Base-by-base conservation (phyloP, 176 grass and related monocot species). In the Thinopyrum elongatum region DNA sequence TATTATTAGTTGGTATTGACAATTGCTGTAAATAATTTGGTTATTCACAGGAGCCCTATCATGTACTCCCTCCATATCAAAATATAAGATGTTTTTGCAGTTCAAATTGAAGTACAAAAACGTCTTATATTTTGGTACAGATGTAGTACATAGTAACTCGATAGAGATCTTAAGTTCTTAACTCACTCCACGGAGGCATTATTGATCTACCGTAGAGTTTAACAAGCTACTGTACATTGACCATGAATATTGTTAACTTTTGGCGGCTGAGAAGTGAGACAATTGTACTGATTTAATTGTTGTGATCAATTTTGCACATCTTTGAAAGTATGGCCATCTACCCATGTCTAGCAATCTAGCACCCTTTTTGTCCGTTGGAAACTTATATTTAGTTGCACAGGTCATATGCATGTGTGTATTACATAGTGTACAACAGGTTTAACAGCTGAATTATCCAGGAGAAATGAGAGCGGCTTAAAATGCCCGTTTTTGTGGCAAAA, bases 201-300 rank as follows among this genome's bases (percentile, higher is more conserved):
- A 72, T 31, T 22, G 15, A 49, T 70, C 27, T 53, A 33, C 10
- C 4, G 76, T 55, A 27, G 67, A 83, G 28, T 59, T 65, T 77
- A 74, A 19, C 44, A 67, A 53, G 66, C 27, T 78, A 79, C 80
- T 70, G 21, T 87, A 74, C 76, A 73, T 77, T 74, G 29, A 26
- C 26, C 60, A 19, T 46, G 5, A 29, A 47, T 79, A 22, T 9
- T 75, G 36, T 80, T 10, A 34, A 28, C n/a, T 53, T 49, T 47
- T 25, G 10, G 28, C 25, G 25, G 41, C 17, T 53, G 30, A 53
- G 49, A 58, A 58, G 55, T 58, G 55, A 51, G 51, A 79, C 23
- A 46, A 15, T 53, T 76, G 69, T 6, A 67, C 27, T 76, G 46
- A 76, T 55, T 33, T 55, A 76, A 33, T 22, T 76, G 10, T 22